Evolutionary conservation across 257 asterid genomes (phyloP).

Genomic region (Solanum ossicruentum): DNA sequence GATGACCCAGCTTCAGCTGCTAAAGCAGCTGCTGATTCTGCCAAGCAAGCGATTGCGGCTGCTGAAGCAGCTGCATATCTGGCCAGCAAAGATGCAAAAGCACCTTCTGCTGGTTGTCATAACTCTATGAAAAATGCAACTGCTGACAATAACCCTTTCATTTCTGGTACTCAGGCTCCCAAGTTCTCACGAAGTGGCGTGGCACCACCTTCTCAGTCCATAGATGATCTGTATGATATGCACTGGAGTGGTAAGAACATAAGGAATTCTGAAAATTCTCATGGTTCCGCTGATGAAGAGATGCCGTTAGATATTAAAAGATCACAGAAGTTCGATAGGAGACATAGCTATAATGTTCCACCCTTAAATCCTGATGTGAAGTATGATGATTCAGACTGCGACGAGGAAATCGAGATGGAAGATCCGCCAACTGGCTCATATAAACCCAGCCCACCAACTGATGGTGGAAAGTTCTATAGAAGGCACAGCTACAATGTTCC

Average conservation of each 20-base stretch:
- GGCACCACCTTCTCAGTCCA: constrained; percentile 7
- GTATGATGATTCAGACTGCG: constrained; percentile 57
- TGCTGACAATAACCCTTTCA: not conserved
- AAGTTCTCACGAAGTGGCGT: constrained; percentile 4
- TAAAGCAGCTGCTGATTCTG: constrained; percentile 68
- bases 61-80: constrained; percentile 87
- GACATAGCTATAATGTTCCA: constrained; percentile 53
- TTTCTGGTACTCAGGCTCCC: not conserved
- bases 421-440: constrained; percentile 15
- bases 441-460: not conserved
- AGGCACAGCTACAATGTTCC: constrained; percentile 57
- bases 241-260: constrained; percentile 11
- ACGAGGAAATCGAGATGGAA: constrained; percentile 73
- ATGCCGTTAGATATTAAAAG: constrained; percentile 4
- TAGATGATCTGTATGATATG: constrained; percentile 6
- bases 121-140: not conserved
- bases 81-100: constrained; percentile 27
- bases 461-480: constrained; percentile 21
- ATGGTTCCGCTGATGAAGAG: not conserved
- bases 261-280: constrained; percentile 8
- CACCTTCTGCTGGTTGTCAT: constrained; percentile 18
- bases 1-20: constrained; percentile 75
- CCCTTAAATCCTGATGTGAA: constrained; percentile 17
- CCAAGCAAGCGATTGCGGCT: constrained; percentile 69
- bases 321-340: constrained; percentile 28